Evolutionary conservation across 31 red algal genomes (phyloP), one percentile per base, ranked within the genome.

Genomic region (Porphyra umbilicalis): DNA sequence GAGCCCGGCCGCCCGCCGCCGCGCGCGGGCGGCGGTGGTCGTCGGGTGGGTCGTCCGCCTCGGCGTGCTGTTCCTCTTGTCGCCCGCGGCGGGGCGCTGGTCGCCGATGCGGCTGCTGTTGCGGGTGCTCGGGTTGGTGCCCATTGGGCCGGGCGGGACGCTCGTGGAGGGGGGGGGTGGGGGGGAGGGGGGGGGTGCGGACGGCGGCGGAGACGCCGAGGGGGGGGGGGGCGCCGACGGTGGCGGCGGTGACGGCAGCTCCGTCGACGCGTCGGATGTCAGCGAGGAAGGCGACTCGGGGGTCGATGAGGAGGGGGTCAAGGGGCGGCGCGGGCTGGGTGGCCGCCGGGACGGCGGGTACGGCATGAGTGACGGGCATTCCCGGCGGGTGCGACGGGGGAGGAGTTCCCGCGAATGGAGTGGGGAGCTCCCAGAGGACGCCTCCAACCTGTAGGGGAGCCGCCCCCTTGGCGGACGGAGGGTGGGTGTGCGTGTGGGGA

Each of bases 31-130:
- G 25, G 57, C 57, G 13, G 6, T 71, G 35, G 71, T 67, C n/a
- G 81, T 68, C 20, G 75, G 81, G 8, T 82, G 35, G 71, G 71
- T 82, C 36, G 71, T 71, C 25, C 57, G 57, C 13, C 57, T 71
- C 25, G 57, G 57, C 20, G 57, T 71, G 35, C 71, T 96, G 25
- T 92, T 93, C 46, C 79, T 93, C 18, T 79, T 90, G 79, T 92
- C 90, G 30, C 94, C 94, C 2, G 31, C 89, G 15, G 91, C 94
- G 8, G 90, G 91, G 46, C 57, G 86, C 32, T 93, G 88, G 36
- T 95, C 93, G 38, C 93, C 93, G 29, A 88, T 95, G 35, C 86
- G 85, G 6, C 77, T 85, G 36, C 80, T 85, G 40, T 80, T 92
- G 85, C 67, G 92, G 68, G 38, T 94, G 25, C 81, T 94, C 6